Evolutionary conservation across 345 rosid species (phyloP).

Genomic region (Crucihimalaya himalaica): DNA sequence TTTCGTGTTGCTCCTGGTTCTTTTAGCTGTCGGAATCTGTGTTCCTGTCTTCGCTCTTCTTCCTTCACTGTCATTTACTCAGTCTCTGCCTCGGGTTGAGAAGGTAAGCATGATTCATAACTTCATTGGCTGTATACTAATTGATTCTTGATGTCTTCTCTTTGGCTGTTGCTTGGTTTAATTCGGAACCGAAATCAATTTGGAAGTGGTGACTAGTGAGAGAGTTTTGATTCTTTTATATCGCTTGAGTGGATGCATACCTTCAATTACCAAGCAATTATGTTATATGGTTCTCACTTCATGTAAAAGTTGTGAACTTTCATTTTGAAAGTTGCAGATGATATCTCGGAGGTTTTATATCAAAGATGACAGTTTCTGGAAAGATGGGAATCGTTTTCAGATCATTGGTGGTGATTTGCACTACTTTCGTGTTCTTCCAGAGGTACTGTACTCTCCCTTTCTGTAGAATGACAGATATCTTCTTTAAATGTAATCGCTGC

Average conservation of each 20-base stretch:
- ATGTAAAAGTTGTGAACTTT: neutral
- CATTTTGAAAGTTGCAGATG: constrained; percentile 17
- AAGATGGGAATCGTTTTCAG: constrained; percentile 66
- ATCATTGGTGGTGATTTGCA: constrained; percentile 96
- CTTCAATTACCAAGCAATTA: neutral
- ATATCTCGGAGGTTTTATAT: constrained; percentile 57
- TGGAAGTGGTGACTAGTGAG: neutral
- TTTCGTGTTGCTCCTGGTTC: constrained; percentile 38
- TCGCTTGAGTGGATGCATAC: neutral
- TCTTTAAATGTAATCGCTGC: neutral
- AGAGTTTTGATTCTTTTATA: neutral
- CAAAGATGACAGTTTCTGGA: constrained; percentile 77
- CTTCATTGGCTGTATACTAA: neutral
- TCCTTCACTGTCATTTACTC: constrained; percentile 51
- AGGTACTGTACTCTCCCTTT: constrained; percentile 46
- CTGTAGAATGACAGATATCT: neutral
- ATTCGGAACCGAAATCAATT: neutral
- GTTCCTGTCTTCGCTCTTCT: constrained; percentile 72
- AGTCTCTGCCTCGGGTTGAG: constrained; percentile 21
- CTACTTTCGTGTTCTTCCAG: constrained; percentile 82
- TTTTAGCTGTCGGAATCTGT: constrained; percentile 44
- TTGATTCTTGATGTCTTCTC: neutral
- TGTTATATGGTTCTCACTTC: constrained; percentile 9
- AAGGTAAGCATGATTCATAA: constrained; percentile 40
- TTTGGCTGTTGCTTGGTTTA: neutral